Evolutionary conservation across 495 filamentous ascomycete genomes (phyloP), one percentile per base, ranked within the genome.

Genomic region (Jackrogersella minutella): DNA sequence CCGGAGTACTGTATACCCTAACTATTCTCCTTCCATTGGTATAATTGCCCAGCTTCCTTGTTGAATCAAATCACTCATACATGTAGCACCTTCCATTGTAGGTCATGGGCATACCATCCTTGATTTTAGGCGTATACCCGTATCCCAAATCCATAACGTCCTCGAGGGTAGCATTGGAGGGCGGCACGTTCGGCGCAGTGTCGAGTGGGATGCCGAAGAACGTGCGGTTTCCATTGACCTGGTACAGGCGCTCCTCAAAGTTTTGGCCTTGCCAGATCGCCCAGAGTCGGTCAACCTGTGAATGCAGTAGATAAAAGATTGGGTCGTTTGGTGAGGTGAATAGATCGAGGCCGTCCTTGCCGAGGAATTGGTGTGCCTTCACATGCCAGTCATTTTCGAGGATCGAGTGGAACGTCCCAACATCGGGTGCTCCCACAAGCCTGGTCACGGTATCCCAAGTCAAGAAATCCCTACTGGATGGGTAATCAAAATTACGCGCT

Each of bases 261-360:
- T 64, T 39, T 22, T 80, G 66, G 31, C 79, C 83, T 73, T 90
- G 86, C 87, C 87, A 90, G 21, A 86, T 85, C 76, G 83, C 85
- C 81, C 81, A 90, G 5, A 84, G 36, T 17, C 85, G 83, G 71
- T 90, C 88, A 49, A 90, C 79, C 80, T 84, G 81, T 6, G 78
- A 80, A 64, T 90, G 87, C 70, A 90, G 86, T 13, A 85, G 76
- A 71, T 76, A 90, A 76, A 90, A 90, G 5, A 77, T 79, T n/a
- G 86, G 86, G 56, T 89, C 87, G 13, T 84, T 81, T 3, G 86
- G 82, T 19, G 79, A 84, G 7, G 75, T 76, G 67, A 78, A 88
- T 17, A 84, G 69, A 73, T 88, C 87, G 17, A 67, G 28, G 34
- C 59, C 62, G 17, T 54, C 39, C 31, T 50, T 46, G 11, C 71